These are phyloP conservation scores for Aspergillus versicolor DNA, from an alignment of 2,329 filamentous ascomycete species.

Conservation along the genomic window DNA sequence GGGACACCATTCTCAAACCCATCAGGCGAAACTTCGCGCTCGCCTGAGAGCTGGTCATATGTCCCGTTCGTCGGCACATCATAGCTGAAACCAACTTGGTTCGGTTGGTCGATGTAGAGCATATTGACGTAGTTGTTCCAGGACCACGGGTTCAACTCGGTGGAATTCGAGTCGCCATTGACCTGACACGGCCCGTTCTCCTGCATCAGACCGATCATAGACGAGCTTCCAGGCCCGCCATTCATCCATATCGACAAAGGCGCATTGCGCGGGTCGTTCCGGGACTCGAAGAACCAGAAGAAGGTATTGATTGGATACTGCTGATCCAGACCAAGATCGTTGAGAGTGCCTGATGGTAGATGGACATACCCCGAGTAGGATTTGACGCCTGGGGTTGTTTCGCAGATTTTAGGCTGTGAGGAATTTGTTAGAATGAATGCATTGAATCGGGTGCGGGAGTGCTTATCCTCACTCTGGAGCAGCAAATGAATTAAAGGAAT, in stretches of 20 bases:
- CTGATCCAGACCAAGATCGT: slow-evolving; percentile 44
- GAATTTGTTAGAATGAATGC: neutral
- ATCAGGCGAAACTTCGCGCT: slow-evolving; percentile 23
- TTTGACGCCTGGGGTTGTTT: slow-evolving; percentile 56
- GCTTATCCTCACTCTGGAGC: too few relatives aligned
- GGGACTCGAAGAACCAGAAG: slow-evolving; percentile 65
- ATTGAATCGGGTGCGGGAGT: too few relatives aligned
- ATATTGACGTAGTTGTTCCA: slow-evolving; percentile 66
- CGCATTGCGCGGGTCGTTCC: slow-evolving; percentile 52
- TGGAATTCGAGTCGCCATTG: slow-evolving; percentile 52
- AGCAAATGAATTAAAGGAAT: neutral
- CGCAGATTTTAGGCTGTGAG: slow-evolving; percentile 50
- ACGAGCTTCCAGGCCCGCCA: slow-evolving; percentile 60
- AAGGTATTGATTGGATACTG: slow-evolving; percentile 62
- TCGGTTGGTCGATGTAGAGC: slow-evolving; percentile 70
- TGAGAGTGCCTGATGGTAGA: slow-evolving; percentile 49
- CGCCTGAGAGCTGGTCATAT: slow-evolving; percentile 27
- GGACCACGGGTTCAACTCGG: slow-evolving; percentile 57
- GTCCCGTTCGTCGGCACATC: slow-evolving; percentile 43
- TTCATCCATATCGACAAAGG: slow-evolving; percentile 64
- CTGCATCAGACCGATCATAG: slow-evolving; percentile 56
- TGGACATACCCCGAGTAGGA: slow-evolving; percentile 62
- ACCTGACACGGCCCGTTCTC: slow-evolving; percentile 56
- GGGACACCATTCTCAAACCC: slow-evolving; percentile 16
- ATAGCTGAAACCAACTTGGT: slow-evolving; percentile 60